Evolutionary conservation across 495 filamentous ascomycete genomes (phyloP).

Genomic region (Aspergillus asperescens): DNA sequence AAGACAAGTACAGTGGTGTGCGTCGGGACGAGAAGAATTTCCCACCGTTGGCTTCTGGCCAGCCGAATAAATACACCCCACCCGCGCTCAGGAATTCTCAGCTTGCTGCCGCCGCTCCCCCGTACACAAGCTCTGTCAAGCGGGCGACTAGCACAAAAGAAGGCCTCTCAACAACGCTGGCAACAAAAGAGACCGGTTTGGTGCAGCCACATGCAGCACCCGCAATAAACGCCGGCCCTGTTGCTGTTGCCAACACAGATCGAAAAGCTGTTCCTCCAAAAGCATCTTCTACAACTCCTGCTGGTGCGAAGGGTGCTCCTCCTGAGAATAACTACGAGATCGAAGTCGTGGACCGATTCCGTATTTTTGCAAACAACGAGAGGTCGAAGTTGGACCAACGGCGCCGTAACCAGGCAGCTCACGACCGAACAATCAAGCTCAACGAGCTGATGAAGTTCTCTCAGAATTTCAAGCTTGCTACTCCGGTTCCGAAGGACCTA

Average conservation of each 20-base stretch:
- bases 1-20: constrained; percentile 94
- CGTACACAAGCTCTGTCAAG: constrained; percentile 50
- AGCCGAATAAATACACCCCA: constrained; percentile 80
- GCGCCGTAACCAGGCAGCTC: constrained; percentile 58
- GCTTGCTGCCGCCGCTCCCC: constrained; percentile 62
- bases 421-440: constrained; percentile 82
- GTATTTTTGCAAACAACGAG: constrained; percentile 71
- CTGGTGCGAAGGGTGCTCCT: constrained; percentile 57
- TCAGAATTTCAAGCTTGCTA: constrained; percentile 84
- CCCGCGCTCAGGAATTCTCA: constrained; percentile 67
- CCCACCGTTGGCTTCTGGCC: constrained; percentile 57
- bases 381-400: constrained; percentile 67
- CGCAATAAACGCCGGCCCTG: constrained; percentile 8
- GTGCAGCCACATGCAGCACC: constrained; percentile 32
- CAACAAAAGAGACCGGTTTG: constrained; percentile 29
- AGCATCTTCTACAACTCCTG: constrained; percentile 17
- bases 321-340: constrained; percentile 58
- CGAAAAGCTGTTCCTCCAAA: constrained; percentile 32
- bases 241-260: constrained; percentile 27
- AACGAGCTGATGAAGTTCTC: constrained; percentile 95
- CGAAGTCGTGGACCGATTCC: constrained; percentile 74
- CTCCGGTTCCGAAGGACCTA: constrained; percentile 84
- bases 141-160: constrained; percentile 25
- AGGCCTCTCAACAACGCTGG: constrained; percentile 1
- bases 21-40: constrained; percentile 63